Evolutionary conservation across 164 flowering plant species (phyloP), one percentile per base, ranked within the genome.

Genomic region (Houttuynia cordata): DNA sequence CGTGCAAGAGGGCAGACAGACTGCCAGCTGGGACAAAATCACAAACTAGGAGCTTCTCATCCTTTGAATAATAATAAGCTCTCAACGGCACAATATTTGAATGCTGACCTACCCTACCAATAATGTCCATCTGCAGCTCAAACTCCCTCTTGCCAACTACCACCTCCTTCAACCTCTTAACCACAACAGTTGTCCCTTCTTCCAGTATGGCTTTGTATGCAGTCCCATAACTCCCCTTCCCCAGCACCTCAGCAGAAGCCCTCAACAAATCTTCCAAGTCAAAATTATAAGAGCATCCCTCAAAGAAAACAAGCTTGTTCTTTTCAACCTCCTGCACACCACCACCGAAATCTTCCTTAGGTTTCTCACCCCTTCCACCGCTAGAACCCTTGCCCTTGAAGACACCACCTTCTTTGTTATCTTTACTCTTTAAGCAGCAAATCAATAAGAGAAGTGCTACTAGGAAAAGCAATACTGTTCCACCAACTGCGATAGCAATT

Each of bases 191-290:
- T 7, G 76, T 80, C 7, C 82, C 68, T 70, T 87, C 96, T 73
- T 87, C 96, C 45, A 90, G 60, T 42, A 87, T 81, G 0, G 92
- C 98, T 78, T 79, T 93, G 57, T 93, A 90, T 0, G 88, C 79
- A 37, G 80, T 81, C 59, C 97, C 98, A 67, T 80, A 85, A 0
- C 80, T 77, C 20, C 97, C 98, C 73, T 92, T 92, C 51, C 96
- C 98, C 17, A 90, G 87, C 52, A 92, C 87, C 75, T 89, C 97
- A n/a, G 97, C 98, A 24, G 97, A 89, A 56, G 96, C 96, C 62
- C 87, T 87, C 73, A 92, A 70, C 79, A 92, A 73, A 75, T 92
- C 98, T 72, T 92, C 98, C 63, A 89, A 70, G 66, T 89, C 96
- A 71, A 92, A 92, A 21, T 77, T 86, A 66, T 81, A 74, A 67